Percentiles rank a stretch among this genome's conserved stretches.
Evolutionary conservation across 306 rosid species (phyloP).

Genomic region (Myrica gale): DNA sequence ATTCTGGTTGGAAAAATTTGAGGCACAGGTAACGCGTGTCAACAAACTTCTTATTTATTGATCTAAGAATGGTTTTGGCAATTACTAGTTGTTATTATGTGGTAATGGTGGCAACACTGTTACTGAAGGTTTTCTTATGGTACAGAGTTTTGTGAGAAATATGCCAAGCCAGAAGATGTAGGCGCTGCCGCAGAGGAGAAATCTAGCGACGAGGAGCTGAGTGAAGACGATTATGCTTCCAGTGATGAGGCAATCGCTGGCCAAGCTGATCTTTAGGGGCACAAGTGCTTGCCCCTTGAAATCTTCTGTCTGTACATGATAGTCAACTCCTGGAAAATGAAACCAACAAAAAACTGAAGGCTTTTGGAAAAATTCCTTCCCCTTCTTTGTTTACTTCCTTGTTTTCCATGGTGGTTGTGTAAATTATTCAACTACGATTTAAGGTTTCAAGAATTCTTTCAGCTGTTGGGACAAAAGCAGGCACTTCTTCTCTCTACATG

Average conservation of each 20-base stretch:
- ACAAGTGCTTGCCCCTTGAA: slow-evolving; percentile 22
- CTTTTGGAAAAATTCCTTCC: slow-evolving; percentile 34
- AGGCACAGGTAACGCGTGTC: background rate
- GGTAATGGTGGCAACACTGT: slow-evolving; percentile 9
- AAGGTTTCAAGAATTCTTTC: slow-evolving; percentile 36
- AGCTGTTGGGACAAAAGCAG: background rate
- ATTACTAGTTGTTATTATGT: slow-evolving; percentile 13
- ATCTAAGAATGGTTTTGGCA: slow-evolving; percentile 1
- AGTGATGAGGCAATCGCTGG: slow-evolving; percentile 66
- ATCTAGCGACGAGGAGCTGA: slow-evolving; percentile 71
- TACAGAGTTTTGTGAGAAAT: slow-evolving; percentile 73
- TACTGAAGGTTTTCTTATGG: background rate
- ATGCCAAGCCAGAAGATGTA: slow-evolving; percentile 76
- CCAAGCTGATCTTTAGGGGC: slow-evolving; percentile 61
- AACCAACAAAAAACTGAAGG: slow-evolving; percentile 37
- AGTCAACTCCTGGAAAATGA: slow-evolving; percentile 37
- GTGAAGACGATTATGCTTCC: slow-evolving; percentile 71
- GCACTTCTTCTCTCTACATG: background rate
- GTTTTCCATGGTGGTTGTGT: slow-evolving; percentile 39
- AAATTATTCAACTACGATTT: slow-evolving; percentile 42
- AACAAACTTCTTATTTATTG: background rate
- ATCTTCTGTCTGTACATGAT: slow-evolving; percentile 46
- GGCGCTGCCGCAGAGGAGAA: slow-evolving; percentile 54
- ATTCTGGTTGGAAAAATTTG: background rate
- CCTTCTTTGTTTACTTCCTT: slow-evolving; percentile 23